Evolutionary conservation across 805 yeast genomes (phyloP).

Genomic region (Wickerhamomyces sydowiorum): DNA sequence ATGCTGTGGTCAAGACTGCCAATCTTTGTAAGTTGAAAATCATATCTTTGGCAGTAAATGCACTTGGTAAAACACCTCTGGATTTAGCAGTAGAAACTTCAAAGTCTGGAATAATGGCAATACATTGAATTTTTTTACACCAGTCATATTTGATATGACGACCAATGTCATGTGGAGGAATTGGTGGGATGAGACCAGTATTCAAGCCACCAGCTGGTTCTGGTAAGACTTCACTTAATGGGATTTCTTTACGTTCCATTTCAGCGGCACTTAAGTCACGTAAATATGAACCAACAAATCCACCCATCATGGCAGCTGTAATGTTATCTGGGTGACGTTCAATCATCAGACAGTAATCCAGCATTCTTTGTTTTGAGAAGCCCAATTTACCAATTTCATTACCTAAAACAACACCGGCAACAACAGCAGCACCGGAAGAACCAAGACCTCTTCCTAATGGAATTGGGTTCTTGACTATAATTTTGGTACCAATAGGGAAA

Average conservation of each 20-base stretch:
- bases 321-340: slow-evolving; percentile 98
- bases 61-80: slow-evolving; percentile 80
- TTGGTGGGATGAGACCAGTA: slow-evolving; percentile 65
- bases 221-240: slow-evolving; percentile 79
- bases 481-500: slow-evolving; percentile 80
- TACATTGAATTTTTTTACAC: slow-evolving; percentile 77
- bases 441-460: slow-evolving; percentile 97
- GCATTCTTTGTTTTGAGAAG: slow-evolving; percentile 71
- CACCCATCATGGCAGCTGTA: slow-evolving; percentile 99
- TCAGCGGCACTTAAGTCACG: slow-evolving; percentile 74
- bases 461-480: slow-evolving; percentile 83
- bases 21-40: slow-evolving; percentile 91
- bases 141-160: slow-evolving; percentile 81
- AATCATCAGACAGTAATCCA: slow-evolving; percentile 93
- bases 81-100: slow-evolving; percentile 92
- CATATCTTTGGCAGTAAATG: slow-evolving; percentile 74
- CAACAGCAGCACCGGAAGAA: slow-evolving; percentile 97
- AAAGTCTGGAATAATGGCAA: slow-evolving; percentile 89
- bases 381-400: slow-evolving; percentile 74
- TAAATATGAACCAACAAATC: slow-evolving; percentile 93
- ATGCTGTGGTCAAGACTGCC: slow-evolving; percentile 87
- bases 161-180: slow-evolving; percentile 86
- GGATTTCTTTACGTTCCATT: slow-evolving; percentile 70
- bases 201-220: slow-evolving; percentile 66
- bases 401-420: slow-evolving; percentile 90